Base-by-base conservation (phyloP, 306 rosid species). In the Pterocarpus macrocarpus region DNA sequence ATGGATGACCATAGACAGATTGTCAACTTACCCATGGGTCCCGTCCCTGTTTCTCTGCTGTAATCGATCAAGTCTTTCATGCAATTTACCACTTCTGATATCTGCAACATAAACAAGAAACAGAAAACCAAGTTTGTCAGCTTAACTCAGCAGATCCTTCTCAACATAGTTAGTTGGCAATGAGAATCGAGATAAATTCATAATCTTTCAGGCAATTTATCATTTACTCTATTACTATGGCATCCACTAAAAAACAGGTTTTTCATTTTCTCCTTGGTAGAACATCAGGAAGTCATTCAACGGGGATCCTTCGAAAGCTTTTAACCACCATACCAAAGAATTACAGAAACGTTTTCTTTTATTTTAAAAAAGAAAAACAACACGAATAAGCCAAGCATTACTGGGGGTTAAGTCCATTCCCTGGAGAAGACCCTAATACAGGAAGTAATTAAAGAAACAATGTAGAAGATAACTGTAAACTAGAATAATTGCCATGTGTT, bases 11-110 rank as follows among this genome's bases (percentile, higher is more conserved):
- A 79, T 43, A 68, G n/a, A 50, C 12, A 35, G 68, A 78, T 22
- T 43, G 52, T 79, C 49, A 67, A 73, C 97, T 88, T 83, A 95
- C 98, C 98, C 97, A 95, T 91, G 70, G 98, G 98, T 68, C 98
- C 98, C 64, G 90, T 88, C 64, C 82, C 84, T 9, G 97, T 91
- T 85, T 95, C 95, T 85, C 94, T 88, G 88, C 98, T 92, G 92
- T 92, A 91, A 91, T 92, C 97, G 78, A 95, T 92, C 91, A 95
- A 89, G 90, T 95, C 98, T 82, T 95, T 95, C 98, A 95, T 91
- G 82, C 98, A 92, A 88, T 95, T 95, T 80, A 95, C 98, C 73
- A 95, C 98, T 88, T 95, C 98, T 14, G 98, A 95, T 85, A 95
- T 95, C 98, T 95, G 92, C 87, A 88, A 35, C 58, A 75, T 69